Conservation (phyloP, 75 land plant genomes). For the Selaginella moellendorffii region DNA sequence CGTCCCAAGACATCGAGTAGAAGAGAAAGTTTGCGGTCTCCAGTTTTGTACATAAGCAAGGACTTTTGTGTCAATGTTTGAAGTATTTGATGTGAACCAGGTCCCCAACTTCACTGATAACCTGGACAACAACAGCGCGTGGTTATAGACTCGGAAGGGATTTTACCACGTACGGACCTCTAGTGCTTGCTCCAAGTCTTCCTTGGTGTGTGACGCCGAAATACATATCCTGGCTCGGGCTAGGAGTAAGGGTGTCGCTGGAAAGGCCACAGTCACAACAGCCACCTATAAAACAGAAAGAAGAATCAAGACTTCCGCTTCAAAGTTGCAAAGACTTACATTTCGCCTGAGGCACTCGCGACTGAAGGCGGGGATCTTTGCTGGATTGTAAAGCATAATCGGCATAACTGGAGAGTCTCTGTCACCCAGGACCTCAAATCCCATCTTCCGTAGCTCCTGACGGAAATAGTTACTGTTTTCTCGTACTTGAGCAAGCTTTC, state of each 20-base stretch:
- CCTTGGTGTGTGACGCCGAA: conserved; percentile 78
- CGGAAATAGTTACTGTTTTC: conserved; percentile 92
- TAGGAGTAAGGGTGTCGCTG: conserved; percentile 73
- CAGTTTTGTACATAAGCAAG: not conserved
- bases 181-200: conserved; percentile 56
- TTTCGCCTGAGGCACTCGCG: conserved; percentile 77
- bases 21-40: not conserved
- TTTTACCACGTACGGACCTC: conserved; percentile 28
- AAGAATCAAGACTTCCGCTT: no score
- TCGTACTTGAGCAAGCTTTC: conserved; percentile 67
- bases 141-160: not conserved
- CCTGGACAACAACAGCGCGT: conserved; percentile 22
- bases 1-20: no score
- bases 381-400: conserved; percentile 93
- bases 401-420: conserved; percentile 96
- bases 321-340: conserved; percentile 41
- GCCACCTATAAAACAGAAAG: conserved; percentile 39
- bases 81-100: conserved; percentile 62
- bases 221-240: conserved; percentile 80
- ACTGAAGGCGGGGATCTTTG: conserved; percentile 86
- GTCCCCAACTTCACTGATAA: conserved; percentile 59
- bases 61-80: not conserved
- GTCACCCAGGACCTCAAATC: conserved; percentile 91
- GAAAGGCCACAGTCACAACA: conserved; percentile 74
- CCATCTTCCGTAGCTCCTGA: conserved; percentile 76